A percentile compares a stretch with the other conserved stretches of the same genome.
Conservation (phyloP, 2,329 filamentous ascomycete genomes). For the Colletotrichum sp. region DNA sequence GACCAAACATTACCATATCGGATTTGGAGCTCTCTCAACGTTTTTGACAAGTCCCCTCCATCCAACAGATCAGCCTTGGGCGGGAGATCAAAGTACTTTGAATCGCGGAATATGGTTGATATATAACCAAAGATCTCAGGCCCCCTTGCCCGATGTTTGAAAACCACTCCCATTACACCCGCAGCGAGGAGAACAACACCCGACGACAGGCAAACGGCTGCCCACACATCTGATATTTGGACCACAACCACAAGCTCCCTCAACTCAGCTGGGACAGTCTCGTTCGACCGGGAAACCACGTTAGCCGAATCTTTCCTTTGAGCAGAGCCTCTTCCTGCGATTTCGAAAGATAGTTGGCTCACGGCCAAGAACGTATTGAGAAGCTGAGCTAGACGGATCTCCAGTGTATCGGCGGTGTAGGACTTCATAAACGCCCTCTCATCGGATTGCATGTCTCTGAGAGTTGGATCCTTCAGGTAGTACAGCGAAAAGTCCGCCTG, state of each 20-base stretch:
- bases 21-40: background rate
- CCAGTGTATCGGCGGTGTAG: background rate
- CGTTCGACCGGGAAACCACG: background rate
- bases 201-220: background rate
- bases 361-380: background rate
- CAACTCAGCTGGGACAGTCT: background rate
- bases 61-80: background rate
- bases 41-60: background rate
- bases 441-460: accelerated
- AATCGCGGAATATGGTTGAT: background rate
- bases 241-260: background rate
- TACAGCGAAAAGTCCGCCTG: background rate
- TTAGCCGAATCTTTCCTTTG: background rate
- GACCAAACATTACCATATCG: background rate
- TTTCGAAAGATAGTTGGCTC: background rate
- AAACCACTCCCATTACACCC: background rate
- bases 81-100: background rate
- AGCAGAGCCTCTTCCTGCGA: background rate
- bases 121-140: background rate
- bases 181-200: background rate
- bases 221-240: background rate
- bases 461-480: background rate
- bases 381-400: background rate
- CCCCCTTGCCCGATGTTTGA: background rate
- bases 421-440: background rate